These are phyloP conservation scores for Afroboletus lepidellus DNA, from an alignment of 1,284 basidiomycete species.

Conservation along the genomic window DNA sequence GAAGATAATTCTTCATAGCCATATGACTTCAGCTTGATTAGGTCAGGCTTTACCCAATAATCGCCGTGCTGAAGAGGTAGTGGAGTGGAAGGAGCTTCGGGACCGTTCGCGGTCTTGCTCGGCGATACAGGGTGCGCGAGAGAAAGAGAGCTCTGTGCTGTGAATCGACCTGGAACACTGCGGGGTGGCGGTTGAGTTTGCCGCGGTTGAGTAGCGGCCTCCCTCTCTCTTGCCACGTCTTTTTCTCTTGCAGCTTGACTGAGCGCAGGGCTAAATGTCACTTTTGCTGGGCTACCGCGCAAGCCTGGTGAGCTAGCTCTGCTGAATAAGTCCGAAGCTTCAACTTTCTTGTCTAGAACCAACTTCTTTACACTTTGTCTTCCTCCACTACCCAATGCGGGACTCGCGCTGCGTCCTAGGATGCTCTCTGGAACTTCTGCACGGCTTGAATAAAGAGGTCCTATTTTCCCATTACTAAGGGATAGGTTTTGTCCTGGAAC, in stretches of 20 bases:
- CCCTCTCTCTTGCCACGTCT: constrained; percentile 68
- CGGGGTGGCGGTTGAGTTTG: constrained; percentile 43
- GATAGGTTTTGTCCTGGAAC: constrained; percentile 38
- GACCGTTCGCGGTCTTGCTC: constrained; percentile 26
- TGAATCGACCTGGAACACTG: constrained; percentile 48
- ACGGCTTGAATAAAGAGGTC: constrained; percentile 51
- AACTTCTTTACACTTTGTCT: constrained; percentile 94
- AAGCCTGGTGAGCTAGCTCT: constrained; percentile 49
- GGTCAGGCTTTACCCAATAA: constrained; percentile 83
- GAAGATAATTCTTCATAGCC: constrained; percentile 72
- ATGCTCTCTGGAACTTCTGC: constrained; percentile 52
- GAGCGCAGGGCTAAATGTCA: constrained; percentile 71
- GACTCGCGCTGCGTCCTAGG: constrained; percentile 61
- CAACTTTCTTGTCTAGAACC: constrained; percentile 80
- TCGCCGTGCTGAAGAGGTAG: constrained; percentile 70
- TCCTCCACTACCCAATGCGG: constrained; percentile 66
- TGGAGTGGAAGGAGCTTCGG: constrained; percentile 35
- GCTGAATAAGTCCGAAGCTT: constrained; percentile 65
- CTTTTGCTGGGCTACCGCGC: constrained; percentile 45
- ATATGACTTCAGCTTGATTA: constrained; percentile 67
- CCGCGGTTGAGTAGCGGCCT: constrained; percentile 35
- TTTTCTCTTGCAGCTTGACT: constrained; percentile 71
- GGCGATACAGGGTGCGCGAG: constrained; percentile 24
- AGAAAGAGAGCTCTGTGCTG: constrained; percentile 41
- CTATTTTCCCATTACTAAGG: constrained; percentile 51